Conservation (phyloP, 2,329 filamentous ascomycete species). For the Penicillium sp. region DNA sequence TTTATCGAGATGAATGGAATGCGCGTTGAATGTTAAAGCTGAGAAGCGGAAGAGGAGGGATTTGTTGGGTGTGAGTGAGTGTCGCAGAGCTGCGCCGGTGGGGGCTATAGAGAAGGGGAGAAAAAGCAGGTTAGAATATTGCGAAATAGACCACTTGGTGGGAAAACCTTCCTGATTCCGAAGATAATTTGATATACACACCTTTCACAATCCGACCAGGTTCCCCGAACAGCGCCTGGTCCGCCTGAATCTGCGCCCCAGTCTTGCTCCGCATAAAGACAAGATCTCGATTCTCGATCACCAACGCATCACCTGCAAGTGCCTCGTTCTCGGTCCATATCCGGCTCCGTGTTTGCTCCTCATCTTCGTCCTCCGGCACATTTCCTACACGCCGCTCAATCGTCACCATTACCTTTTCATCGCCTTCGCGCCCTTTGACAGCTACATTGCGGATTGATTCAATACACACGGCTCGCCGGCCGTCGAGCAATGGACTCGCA, state of each 20-base stretch:
- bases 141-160: not conserved
- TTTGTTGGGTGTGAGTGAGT: slow-evolving; percentile 67
- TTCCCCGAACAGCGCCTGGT: slow-evolving; percentile 30
- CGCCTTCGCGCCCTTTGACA: slow-evolving; percentile 55
- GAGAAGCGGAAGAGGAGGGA: slow-evolving; percentile 86
- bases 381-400: slow-evolving; percentile 59
- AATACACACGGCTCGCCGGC: slow-evolving; percentile 46
- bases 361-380: slow-evolving; percentile 43
- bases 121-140: slow-evolving; percentile 25
- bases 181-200: slow-evolving; percentile 34
- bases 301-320: slow-evolving; percentile 47
- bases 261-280: slow-evolving; percentile 64
- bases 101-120: slow-evolving; percentile 46
- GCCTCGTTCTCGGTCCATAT: slow-evolving; percentile 51
- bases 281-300: slow-evolving; percentile 64
- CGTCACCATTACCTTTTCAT: slow-evolving; percentile 63
- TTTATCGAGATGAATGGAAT: slow-evolving; percentile 83
- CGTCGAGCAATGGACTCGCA: slow-evolving; percentile 37
- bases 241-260: slow-evolving; percentile 37
- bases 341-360: slow-evolving; percentile 42
- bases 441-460: slow-evolving; percentile 54
- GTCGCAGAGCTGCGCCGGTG: slow-evolving; percentile 56
- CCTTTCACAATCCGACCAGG: slow-evolving; percentile 39
- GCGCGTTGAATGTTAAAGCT: slow-evolving; percentile 88
- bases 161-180: not conserved